Evolutionary conservation across 73 alveolate genomes (phyloP), one percentile per base, ranked within the genome.

Genomic region (Blepharisma japonicum): DNA sequence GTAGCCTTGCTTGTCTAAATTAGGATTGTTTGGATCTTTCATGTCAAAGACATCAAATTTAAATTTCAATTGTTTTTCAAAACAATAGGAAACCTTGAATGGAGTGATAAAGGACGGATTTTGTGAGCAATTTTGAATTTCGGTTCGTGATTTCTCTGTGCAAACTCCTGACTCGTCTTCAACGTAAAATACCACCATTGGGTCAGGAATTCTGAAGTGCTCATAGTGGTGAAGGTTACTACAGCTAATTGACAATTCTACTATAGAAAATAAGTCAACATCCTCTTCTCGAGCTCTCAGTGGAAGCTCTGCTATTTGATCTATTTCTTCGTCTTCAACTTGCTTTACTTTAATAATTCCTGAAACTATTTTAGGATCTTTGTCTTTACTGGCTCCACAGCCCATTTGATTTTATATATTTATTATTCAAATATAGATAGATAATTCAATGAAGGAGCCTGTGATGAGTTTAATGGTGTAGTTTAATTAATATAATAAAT

Each of bases 41-140:
- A 61, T 61, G 11, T 25, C 74, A 25, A 14, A 61, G 39, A 25
- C 39, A 25, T 61, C 74, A 25, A 14, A 61, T 20, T 39, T n/a
- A 25, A 14, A 61, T 20, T 61, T 61, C 47, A 39, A 14, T 61
- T 61, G 74, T 61, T 61, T 14, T 61, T 61, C 74, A 25, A 61
- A 61, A 18, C 47, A 61, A 25, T 61, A 61, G 14, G 74, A 14
- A 2, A 61, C 74, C 2, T 39, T n/a, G 5, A 61, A 61, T 8
- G 74, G 2, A 14, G 74, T 61, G 0, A 61, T 9, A 39, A 61
- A 61, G 11, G 14, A 9, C 2, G 46, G 49, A 25, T n/a, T 20
- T 61, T 61, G 74, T 8, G 49, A 14, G 2, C 18, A 25, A 8
- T 61, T 61, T 61, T 61, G 74, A 25, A 61, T 25, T 61, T 61